phyloP scores from a whole-genome alignment of 2,329 filamentous ascomycete species.

The Ambrosiella beaveri region DNA sequence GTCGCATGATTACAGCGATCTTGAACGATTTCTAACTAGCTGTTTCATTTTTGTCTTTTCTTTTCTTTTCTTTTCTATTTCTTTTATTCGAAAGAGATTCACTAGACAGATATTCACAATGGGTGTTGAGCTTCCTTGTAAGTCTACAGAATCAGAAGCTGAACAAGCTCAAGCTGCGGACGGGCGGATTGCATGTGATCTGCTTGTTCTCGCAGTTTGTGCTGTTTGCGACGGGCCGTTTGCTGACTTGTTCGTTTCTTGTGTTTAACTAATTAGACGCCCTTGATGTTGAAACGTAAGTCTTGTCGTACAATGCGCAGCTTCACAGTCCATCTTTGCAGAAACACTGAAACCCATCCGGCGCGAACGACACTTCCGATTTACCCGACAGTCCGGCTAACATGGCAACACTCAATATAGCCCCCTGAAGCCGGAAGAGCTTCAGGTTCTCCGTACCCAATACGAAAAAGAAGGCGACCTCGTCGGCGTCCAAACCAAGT shows the following conservation, averaged over 20 bases:
- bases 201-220: neutral
- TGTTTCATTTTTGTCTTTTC: neutral
- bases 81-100: neutral
- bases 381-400: neutral
- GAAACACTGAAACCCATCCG: too few relatives aligned
- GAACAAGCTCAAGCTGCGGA: neutral
- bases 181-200: too few relatives aligned
- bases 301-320: conserved; percentile 10
- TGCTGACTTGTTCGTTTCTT: neutral
- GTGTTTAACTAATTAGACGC: conserved; percentile 46
- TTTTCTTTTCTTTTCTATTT: neutral
- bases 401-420: conserved; percentile 26
- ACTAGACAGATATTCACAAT: conserved; percentile 20
- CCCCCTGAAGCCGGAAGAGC: conserved; percentile 77
- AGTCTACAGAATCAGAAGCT: conserved; percentile 15
- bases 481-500: conserved; percentile 94
- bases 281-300: conserved; percentile 86
- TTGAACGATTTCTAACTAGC: too few relatives aligned
- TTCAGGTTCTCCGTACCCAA: conserved; percentile 80
- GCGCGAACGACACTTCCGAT: neutral
- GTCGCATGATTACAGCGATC: too few relatives aligned
- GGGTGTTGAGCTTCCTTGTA: conserved; percentile 33
- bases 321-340: neutral
- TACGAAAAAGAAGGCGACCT: conserved; percentile 97
- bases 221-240: neutral